phyloP scores from a whole-genome alignment of 139 green algal species.

The Picochlorum sp. region DNA sequence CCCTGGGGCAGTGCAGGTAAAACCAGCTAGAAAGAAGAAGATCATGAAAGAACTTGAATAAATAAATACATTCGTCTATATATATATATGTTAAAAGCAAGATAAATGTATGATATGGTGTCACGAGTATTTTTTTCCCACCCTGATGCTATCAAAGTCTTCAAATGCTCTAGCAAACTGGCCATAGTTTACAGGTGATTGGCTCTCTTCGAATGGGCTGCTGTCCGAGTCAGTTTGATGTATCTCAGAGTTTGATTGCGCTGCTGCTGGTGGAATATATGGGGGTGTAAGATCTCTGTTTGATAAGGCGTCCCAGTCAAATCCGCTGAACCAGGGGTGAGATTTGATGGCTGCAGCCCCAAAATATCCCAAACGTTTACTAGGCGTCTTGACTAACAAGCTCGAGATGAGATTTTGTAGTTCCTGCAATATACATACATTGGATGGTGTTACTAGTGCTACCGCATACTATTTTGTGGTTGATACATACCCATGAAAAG shows the following conservation, averaged over 20 bases:
- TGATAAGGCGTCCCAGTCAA: constrained; percentile 76
- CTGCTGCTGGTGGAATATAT: not conserved
- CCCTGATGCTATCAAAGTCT: too few relatives aligned
- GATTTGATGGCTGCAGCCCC: constrained; percentile 63
- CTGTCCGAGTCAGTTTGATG: not conserved
- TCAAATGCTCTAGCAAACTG: too few relatives aligned
- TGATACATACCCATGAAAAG: constrained; percentile 46
- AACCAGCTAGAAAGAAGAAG: constrained; percentile 83
- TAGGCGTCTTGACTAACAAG: too few relatives aligned
- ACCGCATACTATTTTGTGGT: too few relatives aligned
- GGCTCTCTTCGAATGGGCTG: not conserved
- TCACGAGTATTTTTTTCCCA: too few relatives aligned
- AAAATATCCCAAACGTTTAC: too few relatives aligned
- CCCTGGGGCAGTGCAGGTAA: constrained; percentile 66
- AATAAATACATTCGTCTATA: constrained; percentile 32
- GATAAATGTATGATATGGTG: too few relatives aligned
- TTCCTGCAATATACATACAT: too few relatives aligned
- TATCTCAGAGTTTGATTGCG: not conserved
- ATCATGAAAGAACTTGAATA: constrained; percentile 77
- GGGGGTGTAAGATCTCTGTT: constrained; percentile 46
- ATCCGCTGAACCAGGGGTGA: constrained; percentile 81
- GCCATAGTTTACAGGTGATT: too few relatives aligned
- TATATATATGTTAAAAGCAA: too few relatives aligned
- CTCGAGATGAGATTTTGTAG: too few relatives aligned
- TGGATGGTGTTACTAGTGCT: too few relatives aligned